Conservation (phyloP, 1,284 basidiomycete species). For the Nidula niveotomentosa region DNA sequence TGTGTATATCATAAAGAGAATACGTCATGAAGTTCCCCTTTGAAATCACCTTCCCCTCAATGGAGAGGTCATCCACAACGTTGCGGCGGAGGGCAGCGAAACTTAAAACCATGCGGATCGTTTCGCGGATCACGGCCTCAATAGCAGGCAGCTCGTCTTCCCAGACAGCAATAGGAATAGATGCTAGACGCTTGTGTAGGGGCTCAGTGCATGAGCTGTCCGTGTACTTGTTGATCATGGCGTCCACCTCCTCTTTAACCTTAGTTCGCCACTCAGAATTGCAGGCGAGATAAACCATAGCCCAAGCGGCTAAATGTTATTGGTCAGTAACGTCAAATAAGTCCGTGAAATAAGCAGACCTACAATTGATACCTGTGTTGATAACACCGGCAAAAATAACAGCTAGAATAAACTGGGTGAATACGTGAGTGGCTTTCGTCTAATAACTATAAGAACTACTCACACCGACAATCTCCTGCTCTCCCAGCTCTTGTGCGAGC, state of each 20-base stretch:
- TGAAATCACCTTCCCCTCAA: neutral
- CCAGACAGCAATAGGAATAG: slow-evolving; percentile 31
- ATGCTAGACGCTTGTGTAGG: slow-evolving; percentile 24
- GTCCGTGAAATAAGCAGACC: slow-evolving; percentile 2
- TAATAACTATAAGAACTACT: slow-evolving; percentile 1
- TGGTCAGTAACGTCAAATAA: neutral
- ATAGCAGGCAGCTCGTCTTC: slow-evolving; percentile 30
- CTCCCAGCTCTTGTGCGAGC: slow-evolving; percentile 13
- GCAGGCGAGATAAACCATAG: slow-evolving; percentile 22
- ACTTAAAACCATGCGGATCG: slow-evolving; percentile 20
- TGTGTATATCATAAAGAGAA: neutral
- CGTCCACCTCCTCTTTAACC: slow-evolving; percentile 20
- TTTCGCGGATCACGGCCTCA: slow-evolving; percentile 33
- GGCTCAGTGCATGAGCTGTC: slow-evolving; percentile 16
- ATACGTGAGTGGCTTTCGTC: neutral
- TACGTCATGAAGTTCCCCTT: neutral
- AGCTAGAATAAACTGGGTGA: slow-evolving; percentile 24
- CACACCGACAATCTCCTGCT: slow-evolving; percentile 24
- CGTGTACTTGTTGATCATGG: slow-evolving; percentile 22
- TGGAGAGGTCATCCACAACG: neutral
- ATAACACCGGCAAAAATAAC: slow-evolving; percentile 33
- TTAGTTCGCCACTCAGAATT: slow-evolving; percentile 26
- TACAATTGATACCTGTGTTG: slow-evolving; percentile 31
- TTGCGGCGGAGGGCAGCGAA: slow-evolving; percentile 21
- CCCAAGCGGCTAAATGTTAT: slow-evolving; percentile 24